Evolutionary conservation across 2,329 filamentous ascomycete genomes (phyloP).

Genomic region (Grosmannia clavigera): DNA sequence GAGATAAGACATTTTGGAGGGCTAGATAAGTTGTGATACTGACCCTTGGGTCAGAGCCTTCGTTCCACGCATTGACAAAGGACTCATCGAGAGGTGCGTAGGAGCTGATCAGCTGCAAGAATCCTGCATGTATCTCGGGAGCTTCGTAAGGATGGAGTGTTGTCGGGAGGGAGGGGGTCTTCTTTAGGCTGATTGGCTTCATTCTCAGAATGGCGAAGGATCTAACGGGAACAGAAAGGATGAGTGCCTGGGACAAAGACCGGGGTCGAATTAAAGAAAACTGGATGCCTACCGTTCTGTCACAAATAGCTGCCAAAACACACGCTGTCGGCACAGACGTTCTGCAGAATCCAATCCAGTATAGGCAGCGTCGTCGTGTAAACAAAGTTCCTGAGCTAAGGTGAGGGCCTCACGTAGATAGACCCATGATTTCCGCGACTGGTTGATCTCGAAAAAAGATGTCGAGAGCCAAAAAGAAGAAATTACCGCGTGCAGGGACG

Average conservation of each 20-base stretch:
- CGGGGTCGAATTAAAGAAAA: not conserved
- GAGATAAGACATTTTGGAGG: constrained; percentile 21
- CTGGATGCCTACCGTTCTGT: constrained; percentile 37
- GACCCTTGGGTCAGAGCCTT: constrained; percentile 29
- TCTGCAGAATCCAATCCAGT: constrained; percentile 34
- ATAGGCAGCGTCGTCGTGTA: constrained; percentile 47
- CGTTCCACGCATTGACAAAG: constrained; percentile 54
- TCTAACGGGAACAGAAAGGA: constrained; percentile 21
- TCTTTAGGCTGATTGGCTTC: constrained; percentile 48
- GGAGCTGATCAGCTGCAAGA: constrained; percentile 46
- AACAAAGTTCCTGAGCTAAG: constrained; percentile 42
- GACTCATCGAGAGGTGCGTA: constrained; percentile 52
- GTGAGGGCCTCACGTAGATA: constrained; percentile 50
- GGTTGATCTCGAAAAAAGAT: constrained; percentile 48
- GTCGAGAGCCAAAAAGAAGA: constrained; percentile 51
- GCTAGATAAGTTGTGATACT: constrained; percentile 22
- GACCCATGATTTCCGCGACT: constrained; percentile 49
- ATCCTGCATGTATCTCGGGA: constrained; percentile 40
- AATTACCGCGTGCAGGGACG: constrained; percentile 42
- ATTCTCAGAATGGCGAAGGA: constrained; percentile 52
- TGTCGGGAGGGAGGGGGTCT: constrained; percentile 42
- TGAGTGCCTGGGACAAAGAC: not conserved
- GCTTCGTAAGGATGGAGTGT: constrained; percentile 40
- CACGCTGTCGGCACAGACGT: constrained; percentile 37
- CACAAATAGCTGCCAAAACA: constrained; percentile 52